phyloP scores from a whole-genome alignment of 768 basidiomycete genomes.

The Tulasnella sp. region DNA sequence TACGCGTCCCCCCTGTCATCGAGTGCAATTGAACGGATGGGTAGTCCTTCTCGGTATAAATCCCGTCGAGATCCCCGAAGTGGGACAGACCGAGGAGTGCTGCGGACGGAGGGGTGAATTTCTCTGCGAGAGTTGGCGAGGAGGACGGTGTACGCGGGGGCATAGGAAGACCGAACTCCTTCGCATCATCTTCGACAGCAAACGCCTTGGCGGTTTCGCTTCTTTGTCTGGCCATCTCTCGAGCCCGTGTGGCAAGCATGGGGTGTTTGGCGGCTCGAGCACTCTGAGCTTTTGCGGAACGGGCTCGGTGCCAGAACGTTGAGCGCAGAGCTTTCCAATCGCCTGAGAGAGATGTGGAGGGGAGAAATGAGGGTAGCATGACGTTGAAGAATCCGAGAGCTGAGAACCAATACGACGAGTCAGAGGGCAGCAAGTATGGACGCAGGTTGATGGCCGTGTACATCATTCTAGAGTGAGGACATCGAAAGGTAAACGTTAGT shows the following conservation, averaged over 20 bases:
- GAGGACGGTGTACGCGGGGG: neutral
- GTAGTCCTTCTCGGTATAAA: slow-evolving; percentile 61
- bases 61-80: slow-evolving; percentile 75
- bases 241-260: slow-evolving; percentile 52
- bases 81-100: slow-evolving; percentile 73
- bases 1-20: slow-evolving; percentile 73
- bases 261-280: slow-evolving; percentile 51
- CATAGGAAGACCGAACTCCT: neutral
- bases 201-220: slow-evolving; percentile 53
- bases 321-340: neutral
- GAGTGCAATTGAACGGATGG: slow-evolving; percentile 54
- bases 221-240: slow-evolving; percentile 58
- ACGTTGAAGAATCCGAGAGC: slow-evolving; percentile 77
- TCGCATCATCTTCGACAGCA: slow-evolving; percentile 63
- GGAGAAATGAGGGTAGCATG: slow-evolving; percentile 61
- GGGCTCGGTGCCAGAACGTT: slow-evolving; percentile 67
- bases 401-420: slow-evolving; percentile 65
- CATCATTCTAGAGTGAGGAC: slow-evolving; percentile 43
- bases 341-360: slow-evolving; percentile 32
- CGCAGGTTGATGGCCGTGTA: slow-evolving; percentile 80
- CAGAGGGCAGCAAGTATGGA: slow-evolving; percentile 37
- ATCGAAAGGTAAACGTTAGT: too few species aligned
- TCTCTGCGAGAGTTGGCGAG: neutral
- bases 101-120: slow-evolving; percentile 36
- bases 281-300: slow-evolving; percentile 62